phyloP scores from a whole-genome alignment of 78 protist species.

The Guillardia theta region DNA sequence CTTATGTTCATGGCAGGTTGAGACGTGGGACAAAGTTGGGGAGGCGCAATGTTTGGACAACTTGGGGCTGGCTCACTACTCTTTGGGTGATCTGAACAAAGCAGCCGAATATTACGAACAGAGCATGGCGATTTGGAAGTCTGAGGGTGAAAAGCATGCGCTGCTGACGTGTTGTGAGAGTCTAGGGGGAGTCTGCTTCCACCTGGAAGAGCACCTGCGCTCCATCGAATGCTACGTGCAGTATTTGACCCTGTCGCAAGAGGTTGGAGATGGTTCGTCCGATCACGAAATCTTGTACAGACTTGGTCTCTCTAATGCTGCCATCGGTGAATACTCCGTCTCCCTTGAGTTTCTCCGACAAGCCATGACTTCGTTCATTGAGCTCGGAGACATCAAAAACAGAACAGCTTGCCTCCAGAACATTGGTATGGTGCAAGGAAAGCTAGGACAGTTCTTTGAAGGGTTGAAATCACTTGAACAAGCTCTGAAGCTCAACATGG shows the following conservation, averaged over 20 bases:
- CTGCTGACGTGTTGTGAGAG: constrained; percentile 29
- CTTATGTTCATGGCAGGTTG: no score
- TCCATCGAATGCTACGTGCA: constrained; percentile 22
- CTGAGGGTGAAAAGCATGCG: constrained; percentile 7
- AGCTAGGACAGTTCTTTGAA: neutral
- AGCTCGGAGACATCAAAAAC: neutral
- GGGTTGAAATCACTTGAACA: neutral
- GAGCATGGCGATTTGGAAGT: constrained; percentile 21
- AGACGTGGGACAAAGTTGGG: constrained; percentile 6
- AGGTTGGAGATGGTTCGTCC: neutral
- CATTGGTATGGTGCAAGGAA: neutral
- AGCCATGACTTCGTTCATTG: neutral
- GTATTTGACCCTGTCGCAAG: neutral
- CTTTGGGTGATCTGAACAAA: neutral
- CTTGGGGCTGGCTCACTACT: constrained; percentile 27
- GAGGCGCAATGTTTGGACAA: constrained; percentile 23
- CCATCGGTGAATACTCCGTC: constrained; percentile 30
- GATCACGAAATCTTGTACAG: constrained; percentile 16
- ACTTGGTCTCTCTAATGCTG: neutral
- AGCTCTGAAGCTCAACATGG: neutral
- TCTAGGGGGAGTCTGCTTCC: neutral
- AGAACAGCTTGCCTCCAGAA: neutral
- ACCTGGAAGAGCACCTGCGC: constrained; percentile 1
- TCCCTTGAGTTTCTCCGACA: neutral
- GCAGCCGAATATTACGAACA: constrained; percentile 31